A percentile compares a stretch with the other conserved stretches of the same genome.
phyloP scores from a whole-genome alignment of 352 stramenopile species.

The Globisporangium rhizosaccharum region DNA sequence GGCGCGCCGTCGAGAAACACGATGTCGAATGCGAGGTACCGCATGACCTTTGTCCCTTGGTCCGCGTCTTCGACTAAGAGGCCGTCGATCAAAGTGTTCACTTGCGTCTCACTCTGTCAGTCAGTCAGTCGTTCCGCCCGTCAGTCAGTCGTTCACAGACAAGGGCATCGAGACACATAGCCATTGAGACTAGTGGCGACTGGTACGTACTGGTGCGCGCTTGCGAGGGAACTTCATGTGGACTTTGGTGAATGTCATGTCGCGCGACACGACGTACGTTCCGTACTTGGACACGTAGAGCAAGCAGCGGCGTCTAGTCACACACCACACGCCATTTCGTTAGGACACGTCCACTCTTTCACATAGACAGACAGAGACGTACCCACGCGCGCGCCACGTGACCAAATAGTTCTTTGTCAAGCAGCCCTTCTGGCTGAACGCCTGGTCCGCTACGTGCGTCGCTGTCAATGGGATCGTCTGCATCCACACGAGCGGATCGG shows the following conservation, averaged over 20 bases:
- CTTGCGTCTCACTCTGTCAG: conserved; percentile 52
- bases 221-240: conserved; percentile 85
- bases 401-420: conserved; percentile 82
- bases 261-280: conserved; percentile 75
- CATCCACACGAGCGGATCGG: background rate
- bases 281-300: conserved; percentile 61
- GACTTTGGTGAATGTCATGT: conserved; percentile 85
- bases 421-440: conserved; percentile 63
- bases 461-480: conserved; percentile 83
- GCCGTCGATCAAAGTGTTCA: conserved; percentile 81
- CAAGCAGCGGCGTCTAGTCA: conserved; percentile 63
- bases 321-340: background rate
- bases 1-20: conserved; percentile 70
- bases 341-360: background rate
- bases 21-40: conserved; percentile 82
- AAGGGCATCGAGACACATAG: background rate
- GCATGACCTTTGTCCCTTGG: conserved; percentile 61
- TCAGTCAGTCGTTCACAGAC: background rate
- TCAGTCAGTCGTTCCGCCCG: background rate
- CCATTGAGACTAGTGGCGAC: conserved; percentile 1
- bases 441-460: conserved; percentile 69
- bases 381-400: conserved; percentile 80
- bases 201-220: conserved; percentile 41
- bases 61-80: conserved; percentile 86
- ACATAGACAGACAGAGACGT: conserved; percentile 12